These are phyloP conservation scores for Colletotrichum liriopes DNA, from an alignment of 2,329 filamentous ascomycete species.

Conservation along the genomic window DNA sequence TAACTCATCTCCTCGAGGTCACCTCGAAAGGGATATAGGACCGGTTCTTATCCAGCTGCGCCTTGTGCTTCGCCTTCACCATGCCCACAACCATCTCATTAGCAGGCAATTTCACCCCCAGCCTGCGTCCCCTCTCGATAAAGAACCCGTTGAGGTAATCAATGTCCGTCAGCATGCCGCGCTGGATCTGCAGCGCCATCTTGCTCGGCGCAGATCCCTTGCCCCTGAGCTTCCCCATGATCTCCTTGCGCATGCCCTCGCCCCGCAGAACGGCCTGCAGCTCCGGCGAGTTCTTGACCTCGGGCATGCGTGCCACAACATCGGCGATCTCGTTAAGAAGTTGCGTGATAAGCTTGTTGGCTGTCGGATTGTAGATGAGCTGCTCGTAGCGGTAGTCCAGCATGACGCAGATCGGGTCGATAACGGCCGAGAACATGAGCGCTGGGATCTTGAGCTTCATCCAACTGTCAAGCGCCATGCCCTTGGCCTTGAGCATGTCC, in stretches of 20 bases:
- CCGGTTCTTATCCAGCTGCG: conserved; percentile 52
- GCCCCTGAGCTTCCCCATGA: conserved; percentile 71
- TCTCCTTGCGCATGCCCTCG: conserved; percentile 72
- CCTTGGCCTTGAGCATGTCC: conserved; percentile 73
- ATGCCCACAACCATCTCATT: conserved; percentile 82
- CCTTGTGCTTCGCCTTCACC: conserved; percentile 77
- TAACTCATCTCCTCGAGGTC: conserved; percentile 48
- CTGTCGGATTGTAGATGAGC: conserved; percentile 76
- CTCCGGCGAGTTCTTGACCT: conserved; percentile 75
- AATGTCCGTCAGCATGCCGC: conserved; percentile 79
- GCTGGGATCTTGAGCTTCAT: conserved; percentile 84
- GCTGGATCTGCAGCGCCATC: conserved; percentile 78
- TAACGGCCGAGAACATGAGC: conserved; percentile 80
- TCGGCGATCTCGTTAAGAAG: conserved; percentile 82
- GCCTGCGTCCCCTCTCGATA: conserved; percentile 77
- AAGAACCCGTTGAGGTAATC: conserved; percentile 94
- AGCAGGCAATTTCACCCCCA: conserved; percentile 80
- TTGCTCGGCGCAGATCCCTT: conserved; percentile 69
- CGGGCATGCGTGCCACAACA: conserved; percentile 82
- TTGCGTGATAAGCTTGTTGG: conserved; percentile 77
- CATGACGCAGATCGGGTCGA: conserved; percentile 86
- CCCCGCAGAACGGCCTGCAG: conserved; percentile 71
- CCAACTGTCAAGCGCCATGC: conserved; percentile 73
- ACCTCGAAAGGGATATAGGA: conserved; percentile 55
- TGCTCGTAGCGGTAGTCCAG: conserved; percentile 83